These are phyloP conservation scores for Boechera retrofracta DNA, from an alignment of 345 rosid genomes.

Conservation along the genomic window DNA sequence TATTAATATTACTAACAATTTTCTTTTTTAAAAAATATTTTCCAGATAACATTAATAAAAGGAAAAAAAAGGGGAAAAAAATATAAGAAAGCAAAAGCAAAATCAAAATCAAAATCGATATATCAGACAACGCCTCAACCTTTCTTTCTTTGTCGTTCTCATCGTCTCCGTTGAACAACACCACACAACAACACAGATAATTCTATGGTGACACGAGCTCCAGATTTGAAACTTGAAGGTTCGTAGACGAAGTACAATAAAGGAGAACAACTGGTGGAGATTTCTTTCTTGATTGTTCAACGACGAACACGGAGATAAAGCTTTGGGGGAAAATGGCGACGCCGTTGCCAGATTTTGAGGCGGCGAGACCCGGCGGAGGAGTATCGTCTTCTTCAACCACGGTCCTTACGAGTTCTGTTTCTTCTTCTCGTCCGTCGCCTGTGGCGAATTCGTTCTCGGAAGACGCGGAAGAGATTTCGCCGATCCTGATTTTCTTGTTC, in stretches of 20 bases:
- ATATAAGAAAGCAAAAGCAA: slow-evolving; percentile 38
- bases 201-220: slow-evolving; percentile 37
- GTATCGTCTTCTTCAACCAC: slow-evolving; percentile 45
- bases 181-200: slow-evolving; percentile 39
- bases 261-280: background rate
- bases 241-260: slow-evolving; percentile 18
- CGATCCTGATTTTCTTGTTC: slow-evolving; percentile 75
- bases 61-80: slow-evolving; percentile 8
- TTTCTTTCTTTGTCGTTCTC: slow-evolving; percentile 37
- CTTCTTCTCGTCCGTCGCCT: slow-evolving; percentile 35
- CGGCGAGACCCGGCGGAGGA: slow-evolving; percentile 42
- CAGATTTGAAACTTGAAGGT: slow-evolving; percentile 43
- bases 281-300: slow-evolving; percentile 27
- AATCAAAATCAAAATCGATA: slow-evolving; percentile 47
- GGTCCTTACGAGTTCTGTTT: slow-evolving; percentile 45
- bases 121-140: slow-evolving; percentile 42
- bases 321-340: slow-evolving; percentile 63
- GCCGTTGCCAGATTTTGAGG: slow-evolving; percentile 74
- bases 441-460: slow-evolving; percentile 44
- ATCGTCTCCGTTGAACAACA: slow-evolving; percentile 49
- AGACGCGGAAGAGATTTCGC: slow-evolving; percentile 59
- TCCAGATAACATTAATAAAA: slow-evolving; percentile 27
- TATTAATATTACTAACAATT: slow-evolving; percentile 23
- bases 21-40: background rate
- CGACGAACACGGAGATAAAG: slow-evolving; percentile 34